phyloP scores from a whole-genome alignment of 2,329 filamentous ascomycete species.

The Neoarthrinium moseri region DNA sequence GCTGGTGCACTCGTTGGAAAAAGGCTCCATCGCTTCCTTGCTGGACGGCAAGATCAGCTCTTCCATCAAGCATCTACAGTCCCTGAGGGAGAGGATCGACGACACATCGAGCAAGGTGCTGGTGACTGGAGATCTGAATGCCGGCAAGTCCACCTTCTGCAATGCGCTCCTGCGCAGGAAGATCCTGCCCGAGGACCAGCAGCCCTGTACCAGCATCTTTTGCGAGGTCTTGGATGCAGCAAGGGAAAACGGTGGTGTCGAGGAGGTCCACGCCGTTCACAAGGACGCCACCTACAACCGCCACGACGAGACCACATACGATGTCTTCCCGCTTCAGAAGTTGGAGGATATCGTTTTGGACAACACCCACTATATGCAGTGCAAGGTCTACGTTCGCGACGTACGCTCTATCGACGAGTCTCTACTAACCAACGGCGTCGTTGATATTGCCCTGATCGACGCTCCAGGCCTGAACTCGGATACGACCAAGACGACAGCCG shows the following conservation, averaged over 20 bases:
- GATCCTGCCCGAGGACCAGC: slow-evolving; percentile 92
- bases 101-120: slow-evolving; percentile 97
- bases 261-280: slow-evolving; percentile 95
- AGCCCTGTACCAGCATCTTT: slow-evolving; percentile 97
- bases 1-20: slow-evolving; percentile 91
- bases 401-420: slow-evolving; percentile 87
- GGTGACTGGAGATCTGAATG: slow-evolving; percentile 93
- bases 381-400: slow-evolving; percentile 96
- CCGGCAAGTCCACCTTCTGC: slow-evolving; percentile 98
- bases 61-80: slow-evolving; percentile 85
- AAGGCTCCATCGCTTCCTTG: slow-evolving; percentile 83
- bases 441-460: slow-evolving; percentile 96
- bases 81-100: slow-evolving; percentile 89
- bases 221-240: slow-evolving; percentile 93
- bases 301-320: slow-evolving; percentile 91
- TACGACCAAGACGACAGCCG: slow-evolving; percentile 93
- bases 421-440: slow-evolving; percentile 92
- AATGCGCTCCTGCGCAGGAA: slow-evolving; percentile 94
- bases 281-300: slow-evolving; percentile 78
- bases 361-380: slow-evolving; percentile 85
- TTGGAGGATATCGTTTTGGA: slow-evolving; percentile 89
- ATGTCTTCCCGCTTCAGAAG: slow-evolving; percentile 75
- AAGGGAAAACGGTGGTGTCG: slow-evolving; percentile 83
- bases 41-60: slow-evolving; percentile 93
- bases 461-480: slow-evolving; percentile 94